Conservation (phyloP, 176 grass and related monocot species). For the Calamus simplicifolius region DNA sequence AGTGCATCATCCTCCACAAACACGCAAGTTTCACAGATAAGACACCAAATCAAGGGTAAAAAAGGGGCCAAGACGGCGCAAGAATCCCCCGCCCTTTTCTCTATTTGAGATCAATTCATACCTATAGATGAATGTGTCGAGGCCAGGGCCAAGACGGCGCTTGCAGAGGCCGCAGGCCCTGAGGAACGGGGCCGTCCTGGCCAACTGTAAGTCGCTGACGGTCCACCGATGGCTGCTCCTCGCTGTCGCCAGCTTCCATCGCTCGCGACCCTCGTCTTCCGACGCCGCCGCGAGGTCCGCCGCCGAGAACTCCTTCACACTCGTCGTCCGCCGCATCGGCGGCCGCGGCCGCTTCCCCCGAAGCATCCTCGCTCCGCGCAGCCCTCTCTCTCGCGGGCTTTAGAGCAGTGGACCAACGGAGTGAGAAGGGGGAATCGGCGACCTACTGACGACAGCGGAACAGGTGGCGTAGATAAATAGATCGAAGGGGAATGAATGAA, state of each 20-base stretch:
- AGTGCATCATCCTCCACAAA: too few relatives aligned
- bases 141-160: constrained; percentile 15
- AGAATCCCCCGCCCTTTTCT: too few relatives aligned
- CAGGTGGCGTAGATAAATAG: too few relatives aligned
- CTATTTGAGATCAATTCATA: neutral
- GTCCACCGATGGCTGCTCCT: constrained; percentile 1
- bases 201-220: neutral
- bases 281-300: neutral
- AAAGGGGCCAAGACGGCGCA: too few relatives aligned
- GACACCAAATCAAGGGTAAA: too few relatives aligned
- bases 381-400: neutral
- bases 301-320: constrained; percentile 11
- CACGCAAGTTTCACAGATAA: too few relatives aligned
- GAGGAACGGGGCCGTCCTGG: constrained; percentile 9
- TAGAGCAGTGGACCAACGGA: too few relatives aligned
- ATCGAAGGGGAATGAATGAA: too few relatives aligned
- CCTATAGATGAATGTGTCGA: constrained; percentile 26
- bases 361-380: neutral
- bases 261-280: neutral
- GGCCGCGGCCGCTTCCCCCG: constrained; percentile 16
- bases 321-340: constrained; percentile 18
- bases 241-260: neutral
- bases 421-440: too few relatives aligned
- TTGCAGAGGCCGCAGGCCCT: constrained; percentile 16
- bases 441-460: too few relatives aligned